Conservation (phyloP, 148 eudicot genomes). For the Vaccinium vitisidaea region DNA sequence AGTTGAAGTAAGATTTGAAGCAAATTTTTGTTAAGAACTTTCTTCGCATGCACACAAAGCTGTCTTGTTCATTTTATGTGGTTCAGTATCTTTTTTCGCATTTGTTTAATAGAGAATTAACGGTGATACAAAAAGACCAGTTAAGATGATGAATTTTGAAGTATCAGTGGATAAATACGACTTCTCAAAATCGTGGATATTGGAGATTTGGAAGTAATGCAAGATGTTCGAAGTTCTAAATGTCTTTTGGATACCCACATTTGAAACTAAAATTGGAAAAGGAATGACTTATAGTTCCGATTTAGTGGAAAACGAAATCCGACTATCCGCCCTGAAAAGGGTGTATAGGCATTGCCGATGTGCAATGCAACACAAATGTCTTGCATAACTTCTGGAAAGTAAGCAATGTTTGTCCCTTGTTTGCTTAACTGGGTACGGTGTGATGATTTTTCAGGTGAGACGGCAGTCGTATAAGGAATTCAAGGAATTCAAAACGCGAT, state of each 20-base stretch:
- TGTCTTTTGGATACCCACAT: too few species aligned
- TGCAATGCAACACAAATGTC: neutral
- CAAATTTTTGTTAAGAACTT: neutral
- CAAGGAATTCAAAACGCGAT: slow-evolving; percentile 56
- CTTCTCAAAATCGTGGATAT: neutral
- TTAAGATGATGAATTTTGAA: neutral
- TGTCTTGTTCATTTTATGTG: neutral
- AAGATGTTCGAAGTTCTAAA: neutral
- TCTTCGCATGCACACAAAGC: neutral
- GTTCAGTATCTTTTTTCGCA: neutral
- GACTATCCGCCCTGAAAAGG: neutral
- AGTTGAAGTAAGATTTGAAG: slow-evolving; percentile 50
- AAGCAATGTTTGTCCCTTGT: neutral
- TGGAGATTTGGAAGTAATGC: neutral
- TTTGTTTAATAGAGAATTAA: neutral
- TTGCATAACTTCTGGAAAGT: neutral
- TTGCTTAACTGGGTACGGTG: neutral
- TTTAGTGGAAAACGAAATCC: neutral
- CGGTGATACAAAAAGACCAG: neutral
- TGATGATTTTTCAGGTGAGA: slow-evolving; percentile 52
- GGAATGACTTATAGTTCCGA: neutral
- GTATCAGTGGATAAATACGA: neutral
- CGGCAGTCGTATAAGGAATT: slow-evolving; percentile 69
- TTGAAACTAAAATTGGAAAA: too few species aligned
- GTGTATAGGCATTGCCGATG: neutral